These are phyloP conservation scores for Pichia sp. DNA, from an alignment of 1,139 yeast genomes.

Conservation along the genomic window DNA sequence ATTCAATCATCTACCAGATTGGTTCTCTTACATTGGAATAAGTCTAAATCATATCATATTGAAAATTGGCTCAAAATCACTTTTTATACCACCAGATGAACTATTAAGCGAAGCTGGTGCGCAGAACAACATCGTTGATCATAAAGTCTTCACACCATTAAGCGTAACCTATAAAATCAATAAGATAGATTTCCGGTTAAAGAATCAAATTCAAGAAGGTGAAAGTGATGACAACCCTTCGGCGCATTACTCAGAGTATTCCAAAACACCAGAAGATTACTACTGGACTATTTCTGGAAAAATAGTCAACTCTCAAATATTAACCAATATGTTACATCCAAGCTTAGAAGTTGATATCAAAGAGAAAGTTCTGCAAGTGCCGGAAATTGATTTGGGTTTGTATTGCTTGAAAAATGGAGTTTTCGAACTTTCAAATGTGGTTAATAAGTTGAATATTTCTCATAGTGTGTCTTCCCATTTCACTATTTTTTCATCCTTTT, in stretches of 20 bases:
- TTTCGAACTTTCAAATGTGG: slow-evolving; percentile 10
- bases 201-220: slow-evolving; percentile 18
- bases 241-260: slow-evolving; percentile 4
- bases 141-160: slow-evolving; percentile 11
- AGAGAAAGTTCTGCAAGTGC: slow-evolving; percentile 13
- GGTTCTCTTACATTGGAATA: slow-evolving; percentile 41
- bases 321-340: slow-evolving; percentile 9
- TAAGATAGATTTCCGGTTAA: slow-evolving; percentile 19
- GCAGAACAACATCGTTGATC: slow-evolving; percentile 17
- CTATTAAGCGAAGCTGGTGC: slow-evolving; percentile 10
- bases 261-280: slow-evolving; percentile 16
- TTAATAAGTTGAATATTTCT: slow-evolving; percentile 12
- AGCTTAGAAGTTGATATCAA: background rate
- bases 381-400: slow-evolving; percentile 10
- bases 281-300: slow-evolving; percentile 15
- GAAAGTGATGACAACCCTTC: slow-evolving; percentile 10
- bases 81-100: slow-evolving; percentile 40
- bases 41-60: slow-evolving; percentile 35
- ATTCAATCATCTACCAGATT: slow-evolving; percentile 43
- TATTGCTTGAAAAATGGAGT: slow-evolving; percentile 14
- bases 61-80: slow-evolving; percentile 55
- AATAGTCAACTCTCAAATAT: slow-evolving; percentile 3
- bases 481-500: slow-evolving; percentile 49
- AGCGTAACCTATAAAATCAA: slow-evolving; percentile 25
- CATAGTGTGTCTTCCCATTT: slow-evolving; percentile 46